A percentile compares a stretch with the other conserved stretches of the same genome.
These are phyloP conservation scores for Westerdykella sp. DNA, from an alignment of 2,329 filamentous ascomycete genomes.

Conservation along the genomic window DNA sequence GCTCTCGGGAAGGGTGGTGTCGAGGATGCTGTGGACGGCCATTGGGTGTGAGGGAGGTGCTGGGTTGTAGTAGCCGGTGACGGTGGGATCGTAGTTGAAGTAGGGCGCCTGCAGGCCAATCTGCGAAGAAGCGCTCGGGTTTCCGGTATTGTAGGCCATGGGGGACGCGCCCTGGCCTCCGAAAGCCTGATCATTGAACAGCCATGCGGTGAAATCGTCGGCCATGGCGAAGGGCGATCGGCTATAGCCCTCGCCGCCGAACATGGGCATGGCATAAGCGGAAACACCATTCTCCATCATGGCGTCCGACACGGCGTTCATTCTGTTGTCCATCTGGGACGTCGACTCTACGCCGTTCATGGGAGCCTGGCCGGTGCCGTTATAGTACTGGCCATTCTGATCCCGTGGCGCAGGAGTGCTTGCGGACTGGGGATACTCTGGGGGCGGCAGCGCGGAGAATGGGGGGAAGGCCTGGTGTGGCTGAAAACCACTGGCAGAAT, in stretches of 20 bases:
- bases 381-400: constrained; percentile 33
- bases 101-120: constrained; percentile 46
- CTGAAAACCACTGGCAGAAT: constrained; percentile 45
- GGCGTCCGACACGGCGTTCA: constrained; percentile 34
- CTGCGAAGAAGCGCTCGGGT: constrained; percentile 28
- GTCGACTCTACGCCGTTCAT: constrained; percentile 37
- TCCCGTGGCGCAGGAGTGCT: constrained; percentile 33
- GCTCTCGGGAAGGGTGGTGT: constrained; percentile 71
- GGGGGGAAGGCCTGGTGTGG: constrained; percentile 56
- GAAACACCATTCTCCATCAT: constrained; percentile 43
- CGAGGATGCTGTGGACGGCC: constrained; percentile 80
- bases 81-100: constrained; percentile 45
- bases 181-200: constrained; percentile 65
- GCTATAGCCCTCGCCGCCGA: constrained; percentile 75
- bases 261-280: constrained; percentile 71
- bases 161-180: constrained; percentile 31
- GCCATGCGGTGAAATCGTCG: constrained; percentile 78
- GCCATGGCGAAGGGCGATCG: constrained; percentile 84
- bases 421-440: constrained; percentile 42
- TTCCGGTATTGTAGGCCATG: constrained; percentile 29
- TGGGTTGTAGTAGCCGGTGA: constrained; percentile 43
- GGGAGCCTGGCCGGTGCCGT: constrained; percentile 30
- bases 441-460: constrained; percentile 56
- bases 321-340: constrained; percentile 26
- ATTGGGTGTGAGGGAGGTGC: constrained; percentile 68